Conservation (phyloP, 164 flowering plant genomes). For the Nelumbo lutea region DNA sequence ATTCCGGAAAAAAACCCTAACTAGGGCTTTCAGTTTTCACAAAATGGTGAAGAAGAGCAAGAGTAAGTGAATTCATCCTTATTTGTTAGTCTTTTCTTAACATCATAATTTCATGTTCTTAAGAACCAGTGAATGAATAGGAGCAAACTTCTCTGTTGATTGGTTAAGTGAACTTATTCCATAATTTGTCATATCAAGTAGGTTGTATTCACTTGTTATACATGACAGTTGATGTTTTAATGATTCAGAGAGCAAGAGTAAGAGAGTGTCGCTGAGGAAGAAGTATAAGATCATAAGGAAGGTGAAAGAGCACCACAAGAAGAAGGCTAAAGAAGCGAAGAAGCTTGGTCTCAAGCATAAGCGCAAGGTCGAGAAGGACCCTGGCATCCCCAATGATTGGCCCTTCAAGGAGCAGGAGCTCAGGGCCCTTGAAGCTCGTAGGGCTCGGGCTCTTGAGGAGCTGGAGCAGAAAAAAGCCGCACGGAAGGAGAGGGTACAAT, state of each 20-base stretch:
- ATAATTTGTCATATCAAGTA: background rate
- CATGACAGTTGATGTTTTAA: background rate
- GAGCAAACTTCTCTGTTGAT: background rate
- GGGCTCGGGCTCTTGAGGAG: conserved; percentile 75
- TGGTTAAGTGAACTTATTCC: background rate
- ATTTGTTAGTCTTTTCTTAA: background rate
- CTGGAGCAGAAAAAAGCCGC: conserved; percentile 88
- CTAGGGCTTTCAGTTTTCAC: background rate
- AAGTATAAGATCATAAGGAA: conserved; percentile 80
- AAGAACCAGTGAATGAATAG: background rate
- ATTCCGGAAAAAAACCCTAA: background rate
- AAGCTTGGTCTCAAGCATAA: conserved; percentile 46
- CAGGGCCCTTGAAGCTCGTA: conserved; percentile 80
- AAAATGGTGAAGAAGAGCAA: conserved; percentile 39
- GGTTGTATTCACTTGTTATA: too few relatives aligned
- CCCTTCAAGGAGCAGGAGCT: conserved; percentile 98
- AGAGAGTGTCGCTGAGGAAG: conserved; percentile 73
- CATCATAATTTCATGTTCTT: background rate
- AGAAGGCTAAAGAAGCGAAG: conserved; percentile 98
- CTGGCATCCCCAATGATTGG: conserved; percentile 97
- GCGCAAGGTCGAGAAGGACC: conserved; percentile 83
- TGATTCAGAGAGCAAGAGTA: conserved; percentile 85
- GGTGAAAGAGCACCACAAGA: conserved; percentile 88
- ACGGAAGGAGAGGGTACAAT: conserved; percentile 81
- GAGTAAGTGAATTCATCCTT: conserved; percentile 14